A percentile compares a stretch with the other conserved stretches of the same genome.
These are phyloP conservation scores for Colletotrichum cuscutae DNA, from an alignment of 2,329 filamentous ascomycete genomes.

Conservation along the genomic window DNA sequence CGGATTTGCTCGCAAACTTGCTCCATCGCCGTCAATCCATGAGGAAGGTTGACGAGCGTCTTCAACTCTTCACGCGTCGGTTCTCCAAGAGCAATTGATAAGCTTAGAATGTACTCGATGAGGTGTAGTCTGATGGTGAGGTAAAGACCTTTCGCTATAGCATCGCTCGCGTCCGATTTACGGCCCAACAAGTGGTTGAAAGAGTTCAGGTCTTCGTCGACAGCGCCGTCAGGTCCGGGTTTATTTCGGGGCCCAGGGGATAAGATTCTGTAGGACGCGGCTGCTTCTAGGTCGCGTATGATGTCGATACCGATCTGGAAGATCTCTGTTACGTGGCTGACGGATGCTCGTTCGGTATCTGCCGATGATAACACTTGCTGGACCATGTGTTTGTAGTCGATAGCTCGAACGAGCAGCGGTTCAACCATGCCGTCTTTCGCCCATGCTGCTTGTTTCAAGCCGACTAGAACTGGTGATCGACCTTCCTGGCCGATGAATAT, in stretches of 20 bases:
- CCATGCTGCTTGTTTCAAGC: not conserved
- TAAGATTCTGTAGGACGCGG: constrained; percentile 5
- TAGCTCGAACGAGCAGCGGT: constrained; percentile 10
- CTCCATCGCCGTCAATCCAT: constrained; percentile 27
- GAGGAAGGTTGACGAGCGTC: constrained; percentile 17
- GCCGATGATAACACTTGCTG: not conserved
- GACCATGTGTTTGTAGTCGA: constrained; percentile 1
- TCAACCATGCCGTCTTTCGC: not conserved
- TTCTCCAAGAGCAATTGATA: constrained; percentile 22
- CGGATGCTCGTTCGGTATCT: not conserved
- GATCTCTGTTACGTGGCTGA: not conserved
- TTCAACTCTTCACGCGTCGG: constrained; percentile 19
- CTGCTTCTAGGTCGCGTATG: constrained; percentile 23
- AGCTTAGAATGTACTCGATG: constrained; percentile 10
- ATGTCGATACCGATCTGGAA: constrained; percentile 14
- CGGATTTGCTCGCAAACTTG: constrained; percentile 31
- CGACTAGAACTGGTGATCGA: not conserved
- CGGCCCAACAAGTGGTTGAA: constrained; percentile 23
- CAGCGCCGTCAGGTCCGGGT: not conserved
- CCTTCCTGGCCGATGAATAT: constrained; percentile 3
- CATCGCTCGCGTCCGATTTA: constrained; percentile 36
- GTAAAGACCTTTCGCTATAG: constrained; percentile 19
- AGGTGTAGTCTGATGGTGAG: constrained; percentile 20
- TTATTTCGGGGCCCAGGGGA: not conserved
- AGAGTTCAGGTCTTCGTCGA: not conserved